Conservation (phyloP, 192 early-diverging fungal species). For the Backusella circina region DNA sequence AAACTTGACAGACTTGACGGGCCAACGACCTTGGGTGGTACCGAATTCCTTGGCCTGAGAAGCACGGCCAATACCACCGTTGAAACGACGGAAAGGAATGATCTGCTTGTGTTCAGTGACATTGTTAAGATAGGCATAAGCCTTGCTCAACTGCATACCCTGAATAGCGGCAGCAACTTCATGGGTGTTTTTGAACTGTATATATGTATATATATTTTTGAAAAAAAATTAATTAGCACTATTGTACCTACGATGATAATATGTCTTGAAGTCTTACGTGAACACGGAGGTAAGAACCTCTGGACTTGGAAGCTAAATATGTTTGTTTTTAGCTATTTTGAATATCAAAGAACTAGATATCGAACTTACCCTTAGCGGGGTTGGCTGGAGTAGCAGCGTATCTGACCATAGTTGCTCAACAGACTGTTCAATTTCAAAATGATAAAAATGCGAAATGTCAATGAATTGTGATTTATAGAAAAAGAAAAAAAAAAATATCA, state of each 20-base stretch:
- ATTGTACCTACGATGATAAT: neutral
- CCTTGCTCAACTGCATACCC: slow-evolving; percentile 90
- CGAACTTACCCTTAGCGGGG: slow-evolving; percentile 66
- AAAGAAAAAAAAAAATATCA: neutral
- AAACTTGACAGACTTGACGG: slow-evolving; percentile 94
- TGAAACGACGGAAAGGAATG: slow-evolving; percentile 96
- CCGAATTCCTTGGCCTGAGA: slow-evolving; percentile 96
- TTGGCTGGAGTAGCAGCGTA: slow-evolving; percentile 83
- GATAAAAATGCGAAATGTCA: neutral
- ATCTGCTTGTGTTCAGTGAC: slow-evolving; percentile 97
- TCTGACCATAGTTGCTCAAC: slow-evolving; percentile 65
- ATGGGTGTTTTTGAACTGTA: slow-evolving; percentile 95
- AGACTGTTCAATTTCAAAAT: neutral
- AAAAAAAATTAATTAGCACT: neutral
- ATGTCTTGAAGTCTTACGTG: slow-evolving; percentile 27
- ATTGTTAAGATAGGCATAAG: slow-evolving; percentile 87
- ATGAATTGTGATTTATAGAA: neutral
- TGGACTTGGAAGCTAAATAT: slow-evolving; percentile 64
- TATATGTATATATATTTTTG: neutral
- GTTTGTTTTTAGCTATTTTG: neutral
- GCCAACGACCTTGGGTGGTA: slow-evolving; percentile 92
- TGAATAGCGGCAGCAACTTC: slow-evolving; percentile 92
- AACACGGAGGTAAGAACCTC: slow-evolving; percentile 81
- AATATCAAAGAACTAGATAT: neutral
- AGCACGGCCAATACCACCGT: slow-evolving; percentile 94